phyloP scores from a whole-genome alignment of 192 early-diverging fungal genomes.

The Spizellomyces punctatus region DNA sequence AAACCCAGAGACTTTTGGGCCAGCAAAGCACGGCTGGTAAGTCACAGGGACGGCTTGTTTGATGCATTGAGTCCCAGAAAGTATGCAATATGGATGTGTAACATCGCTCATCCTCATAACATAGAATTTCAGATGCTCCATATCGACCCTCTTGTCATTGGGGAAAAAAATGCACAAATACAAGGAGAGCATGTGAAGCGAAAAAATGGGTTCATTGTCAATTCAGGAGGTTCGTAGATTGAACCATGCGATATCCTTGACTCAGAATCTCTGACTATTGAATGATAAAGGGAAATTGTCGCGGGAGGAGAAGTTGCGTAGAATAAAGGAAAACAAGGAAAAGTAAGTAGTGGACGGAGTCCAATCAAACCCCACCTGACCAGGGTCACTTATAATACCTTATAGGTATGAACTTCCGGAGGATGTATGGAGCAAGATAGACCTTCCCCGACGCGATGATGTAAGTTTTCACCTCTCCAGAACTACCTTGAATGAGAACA shows the following conservation, averaged over 20 bases:
- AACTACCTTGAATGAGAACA: no score
- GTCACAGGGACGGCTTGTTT: background rate
- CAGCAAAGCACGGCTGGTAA: conserved; percentile 92
- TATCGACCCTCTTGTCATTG: conserved; percentile 84
- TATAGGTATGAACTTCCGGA: conserved; percentile 70
- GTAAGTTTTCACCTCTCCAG: conserved; percentile 39
- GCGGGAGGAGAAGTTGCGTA: conserved; percentile 71
- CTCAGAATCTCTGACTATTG: background rate
- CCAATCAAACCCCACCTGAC: background rate
- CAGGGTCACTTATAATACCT: background rate
- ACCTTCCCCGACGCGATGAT: conserved; percentile 71
- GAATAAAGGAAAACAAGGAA: conserved; percentile 72
- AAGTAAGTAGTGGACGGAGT: conserved; percentile 49
- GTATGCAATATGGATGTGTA: background rate
- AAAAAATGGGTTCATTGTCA: conserved; percentile 95
- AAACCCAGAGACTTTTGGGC: conserved; percentile 90
- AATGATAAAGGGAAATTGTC: conserved; percentile 57
- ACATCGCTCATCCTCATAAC: background rate
- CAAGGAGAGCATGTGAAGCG: conserved; percentile 82
- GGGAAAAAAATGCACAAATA: conserved; percentile 81
- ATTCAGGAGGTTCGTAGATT: conserved; percentile 64
- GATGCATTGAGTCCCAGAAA: background rate
- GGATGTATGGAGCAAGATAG: conserved; percentile 71
- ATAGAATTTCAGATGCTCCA: conserved; percentile 90
- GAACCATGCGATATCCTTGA: background rate